phyloP scores from a whole-genome alignment of 140 eudicot species.

The Senecio squalidus region DNA sequence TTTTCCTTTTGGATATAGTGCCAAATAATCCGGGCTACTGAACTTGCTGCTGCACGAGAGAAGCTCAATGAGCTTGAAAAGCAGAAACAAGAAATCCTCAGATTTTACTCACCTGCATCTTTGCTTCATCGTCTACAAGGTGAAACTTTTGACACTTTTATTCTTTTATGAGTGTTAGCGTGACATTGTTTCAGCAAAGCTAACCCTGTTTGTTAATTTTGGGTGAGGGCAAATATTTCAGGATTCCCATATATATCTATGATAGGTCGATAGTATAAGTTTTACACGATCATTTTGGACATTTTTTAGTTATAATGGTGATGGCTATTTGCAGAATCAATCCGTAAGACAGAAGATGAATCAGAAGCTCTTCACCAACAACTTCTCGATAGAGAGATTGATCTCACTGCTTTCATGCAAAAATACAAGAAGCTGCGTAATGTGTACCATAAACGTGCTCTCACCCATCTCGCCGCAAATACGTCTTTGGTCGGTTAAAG shows the following conservation, averaged over 20 bases:
- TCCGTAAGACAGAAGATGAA: constrained; percentile 66
- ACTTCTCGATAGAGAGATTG: constrained; percentile 76
- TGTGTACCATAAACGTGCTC: constrained; percentile 66
- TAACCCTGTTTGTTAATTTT: no score
- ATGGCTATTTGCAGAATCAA: constrained; percentile 47
- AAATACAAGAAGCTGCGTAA: constrained; percentile 67
- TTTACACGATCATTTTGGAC: background rate
- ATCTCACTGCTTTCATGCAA: constrained; percentile 52
- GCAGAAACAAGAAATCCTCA: constrained; percentile 65
- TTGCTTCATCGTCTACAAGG: constrained; percentile 81
- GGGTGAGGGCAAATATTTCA: no score
- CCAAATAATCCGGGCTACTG: constrained; percentile 80
- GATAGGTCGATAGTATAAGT: background rate
- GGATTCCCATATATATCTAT: background rate
- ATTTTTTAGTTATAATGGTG: constrained; percentile 3
- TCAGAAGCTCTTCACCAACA: constrained; percentile 74
- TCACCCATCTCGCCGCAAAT: constrained; percentile 77
- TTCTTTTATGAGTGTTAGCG: no score
- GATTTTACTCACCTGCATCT: constrained; percentile 61
- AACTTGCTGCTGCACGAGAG: constrained; percentile 82
- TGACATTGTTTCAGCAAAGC: no score
- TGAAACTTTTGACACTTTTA: constrained; percentile 14
- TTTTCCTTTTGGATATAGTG: constrained; percentile 40
- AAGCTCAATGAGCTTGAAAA: constrained; percentile 57
- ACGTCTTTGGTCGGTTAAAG: constrained; percentile 44